Percentiles rank a stretch among this genome's conserved stretches.
Evolutionary conservation across 2,329 filamentous ascomycete species (phyloP).

Genomic region (Dothideomycetidae sp.): DNA sequence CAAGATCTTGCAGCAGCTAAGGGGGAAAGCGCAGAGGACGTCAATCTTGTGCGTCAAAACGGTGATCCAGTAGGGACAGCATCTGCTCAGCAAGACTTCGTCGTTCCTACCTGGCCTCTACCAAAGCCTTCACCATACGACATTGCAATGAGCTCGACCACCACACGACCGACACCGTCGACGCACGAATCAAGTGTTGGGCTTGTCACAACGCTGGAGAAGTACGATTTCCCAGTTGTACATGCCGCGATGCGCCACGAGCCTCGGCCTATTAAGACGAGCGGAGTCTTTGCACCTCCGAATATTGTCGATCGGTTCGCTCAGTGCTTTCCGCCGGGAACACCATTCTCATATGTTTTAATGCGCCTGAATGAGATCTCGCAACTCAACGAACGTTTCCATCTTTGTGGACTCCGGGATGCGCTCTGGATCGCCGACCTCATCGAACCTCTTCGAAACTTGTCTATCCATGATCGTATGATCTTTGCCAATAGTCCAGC

Average conservation of each 20-base stretch:
- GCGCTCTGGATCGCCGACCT: conserved; percentile 54
- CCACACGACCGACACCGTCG: conserved; percentile 1
- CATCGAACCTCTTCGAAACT: conserved; percentile 53
- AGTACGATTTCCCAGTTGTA: conserved; percentile 51
- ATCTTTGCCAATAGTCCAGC: conserved; percentile 61
- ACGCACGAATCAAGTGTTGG: conserved; percentile 40
- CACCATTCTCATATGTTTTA: conserved; percentile 72
- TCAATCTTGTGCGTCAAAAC: conserved; percentile 6
- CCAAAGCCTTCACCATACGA: conserved; percentile 2
- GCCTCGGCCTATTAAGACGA: conserved; percentile 51
- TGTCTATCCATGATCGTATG: conserved; percentile 62
- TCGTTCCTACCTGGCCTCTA: conserved; percentile 3
- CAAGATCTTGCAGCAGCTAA: conserved; percentile 17
- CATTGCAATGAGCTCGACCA: conserved; percentile 4
- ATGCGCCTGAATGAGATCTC: conserved; percentile 58
- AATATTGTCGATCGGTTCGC: conserved; percentile 61
- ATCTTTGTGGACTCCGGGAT: conserved; percentile 51
- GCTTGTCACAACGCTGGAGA: conserved; percentile 64
- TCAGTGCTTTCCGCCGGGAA: conserved; percentile 64
- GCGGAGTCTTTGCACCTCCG: conserved; percentile 61
- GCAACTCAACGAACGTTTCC: conserved; percentile 50
- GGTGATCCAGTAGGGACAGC: no score
- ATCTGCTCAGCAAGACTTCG: neutral
- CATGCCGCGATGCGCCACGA: conserved; percentile 47
- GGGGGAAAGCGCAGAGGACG: conserved; percentile 13